Conservation (phyloP, 1,284 basidiomycete species). For the Thelephora terrestris region DNA sequence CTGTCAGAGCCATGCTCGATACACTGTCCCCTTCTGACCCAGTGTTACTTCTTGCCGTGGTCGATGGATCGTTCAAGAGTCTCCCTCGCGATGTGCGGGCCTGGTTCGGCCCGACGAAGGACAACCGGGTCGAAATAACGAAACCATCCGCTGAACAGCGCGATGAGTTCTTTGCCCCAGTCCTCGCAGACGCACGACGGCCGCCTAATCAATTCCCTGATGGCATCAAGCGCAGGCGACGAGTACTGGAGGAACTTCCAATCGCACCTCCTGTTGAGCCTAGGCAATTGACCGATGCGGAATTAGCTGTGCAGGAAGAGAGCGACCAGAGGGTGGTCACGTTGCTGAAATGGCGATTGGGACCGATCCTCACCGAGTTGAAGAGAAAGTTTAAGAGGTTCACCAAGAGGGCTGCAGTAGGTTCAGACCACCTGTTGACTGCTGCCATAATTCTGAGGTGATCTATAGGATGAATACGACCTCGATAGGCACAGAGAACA, state of each 20-base stretch:
- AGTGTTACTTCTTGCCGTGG: slow-evolving; percentile 81
- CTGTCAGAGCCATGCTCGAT: slow-evolving; percentile 86
- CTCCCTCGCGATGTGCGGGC: slow-evolving; percentile 77
- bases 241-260: slow-evolving; percentile 80
- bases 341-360: slow-evolving; percentile 79
- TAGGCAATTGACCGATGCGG: slow-evolving; percentile 71
- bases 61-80: slow-evolving; percentile 65
- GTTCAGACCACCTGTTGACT: slow-evolving; percentile 18
- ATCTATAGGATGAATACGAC: slow-evolving; percentile 61
- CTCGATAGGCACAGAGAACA: slow-evolving; percentile 31
- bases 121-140: slow-evolving; percentile 63
- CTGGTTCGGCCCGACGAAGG: slow-evolving; percentile 84
- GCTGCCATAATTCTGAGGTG: neutral
- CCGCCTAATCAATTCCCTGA: slow-evolving; percentile 90
- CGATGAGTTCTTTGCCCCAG: slow-evolving; percentile 67
- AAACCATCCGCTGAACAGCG: slow-evolving; percentile 48
- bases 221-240: slow-evolving; percentile 74
- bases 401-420: slow-evolving; percentile 71
- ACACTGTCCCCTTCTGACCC: slow-evolving; percentile 87
- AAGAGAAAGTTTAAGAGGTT: slow-evolving; percentile 93
- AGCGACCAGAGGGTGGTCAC: slow-evolving; percentile 75
- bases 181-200: slow-evolving; percentile 58
- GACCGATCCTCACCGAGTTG: slow-evolving; percentile 81
- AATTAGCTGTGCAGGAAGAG: slow-evolving; percentile 78
- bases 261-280: slow-evolving; percentile 88